Percentiles rank a stretch among this genome's conserved stretches.
phyloP scores from a whole-genome alignment of 2,329 filamentous ascomycete species.

The Tympanopsis confertula region DNA sequence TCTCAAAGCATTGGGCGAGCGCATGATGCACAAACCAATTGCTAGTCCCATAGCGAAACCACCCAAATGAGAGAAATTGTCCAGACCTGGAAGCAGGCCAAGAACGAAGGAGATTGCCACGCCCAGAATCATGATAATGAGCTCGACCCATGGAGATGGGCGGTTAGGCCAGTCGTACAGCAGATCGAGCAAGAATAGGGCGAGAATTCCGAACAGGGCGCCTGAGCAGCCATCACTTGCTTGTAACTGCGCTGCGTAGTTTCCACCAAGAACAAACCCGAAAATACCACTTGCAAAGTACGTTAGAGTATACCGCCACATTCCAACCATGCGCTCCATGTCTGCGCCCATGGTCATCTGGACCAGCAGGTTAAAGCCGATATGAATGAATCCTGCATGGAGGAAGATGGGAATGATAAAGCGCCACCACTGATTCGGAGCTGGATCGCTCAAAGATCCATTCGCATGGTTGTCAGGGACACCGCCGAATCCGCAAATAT shows the following conservation, averaged over 20 bases:
- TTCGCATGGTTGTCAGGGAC: slow-evolving; percentile 39
- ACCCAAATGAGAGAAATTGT: slow-evolving; percentile 68
- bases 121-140: slow-evolving; percentile 55
- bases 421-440: slow-evolving; percentile 63
- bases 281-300: slow-evolving; percentile 63
- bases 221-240: slow-evolving; percentile 61
- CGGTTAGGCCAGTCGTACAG: slow-evolving; percentile 59
- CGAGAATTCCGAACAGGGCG: slow-evolving; percentile 57
- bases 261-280: slow-evolving; percentile 62
- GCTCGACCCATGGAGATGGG: slow-evolving; percentile 44
- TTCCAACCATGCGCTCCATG: slow-evolving; percentile 59
- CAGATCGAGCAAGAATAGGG: slow-evolving; percentile 55
- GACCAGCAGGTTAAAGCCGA: slow-evolving; percentile 61
- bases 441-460: slow-evolving; percentile 14
- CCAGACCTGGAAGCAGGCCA: slow-evolving; percentile 58
- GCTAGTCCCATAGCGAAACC: slow-evolving; percentile 63
- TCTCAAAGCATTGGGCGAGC: slow-evolving; percentile 50
- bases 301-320: slow-evolving; percentile 53
- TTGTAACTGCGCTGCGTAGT: slow-evolving; percentile 54
- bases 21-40: slow-evolving; percentile 55
- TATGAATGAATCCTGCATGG: slow-evolving; percentile 62
- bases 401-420: slow-evolving; percentile 67
- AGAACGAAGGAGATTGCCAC: slow-evolving; percentile 60
- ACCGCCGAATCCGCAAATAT: slow-evolving; percentile 53
- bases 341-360: slow-evolving; percentile 59